Percentiles rank a stretch among this genome's conserved stretches.
Conservation (phyloP, 768 basidiomycete genomes). For the Royoungia palumana region DNA sequence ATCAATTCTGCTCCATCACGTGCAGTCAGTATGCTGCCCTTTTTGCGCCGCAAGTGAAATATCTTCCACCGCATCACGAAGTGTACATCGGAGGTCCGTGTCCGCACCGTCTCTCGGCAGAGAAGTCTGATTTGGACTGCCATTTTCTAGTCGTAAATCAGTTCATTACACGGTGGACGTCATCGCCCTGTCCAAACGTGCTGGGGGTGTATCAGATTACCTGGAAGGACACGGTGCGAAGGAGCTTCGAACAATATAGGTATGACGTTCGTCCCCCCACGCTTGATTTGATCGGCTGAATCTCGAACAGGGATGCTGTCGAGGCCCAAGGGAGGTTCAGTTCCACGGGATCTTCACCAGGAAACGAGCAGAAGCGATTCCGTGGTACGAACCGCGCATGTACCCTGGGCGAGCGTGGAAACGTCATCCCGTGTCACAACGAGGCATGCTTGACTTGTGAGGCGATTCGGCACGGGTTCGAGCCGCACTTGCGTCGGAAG, state of each 20-base stretch:
- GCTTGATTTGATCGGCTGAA: neutral
- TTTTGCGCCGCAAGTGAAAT: constrained; percentile 16
- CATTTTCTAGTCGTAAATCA: constrained; percentile 8
- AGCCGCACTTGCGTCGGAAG: constrained; percentile 20
- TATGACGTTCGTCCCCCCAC: neutral
- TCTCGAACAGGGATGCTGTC: constrained; percentile 9
- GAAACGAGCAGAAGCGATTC: constrained; percentile 26
- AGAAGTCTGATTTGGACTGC: neutral
- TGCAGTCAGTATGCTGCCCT: constrained; percentile 11
- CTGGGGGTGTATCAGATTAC: constrained; percentile 19
- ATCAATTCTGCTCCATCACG: constrained; percentile 18
- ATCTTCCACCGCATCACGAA: constrained; percentile 8
- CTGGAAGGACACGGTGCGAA: constrained; percentile 12
- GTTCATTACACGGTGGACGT: constrained; percentile 11
- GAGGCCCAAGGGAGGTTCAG: constrained; percentile 12
- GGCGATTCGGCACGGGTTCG: constrained; percentile 21
- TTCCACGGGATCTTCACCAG: neutral
- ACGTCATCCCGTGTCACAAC: constrained; percentile 12
- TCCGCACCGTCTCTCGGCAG: neutral
- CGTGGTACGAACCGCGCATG: constrained; percentile 22
- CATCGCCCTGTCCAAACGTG: constrained; percentile 8
- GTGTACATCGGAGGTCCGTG: constrained; percentile 7
- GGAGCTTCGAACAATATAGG: constrained; percentile 19
- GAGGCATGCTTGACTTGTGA: constrained; percentile 18
- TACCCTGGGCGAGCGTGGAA: constrained; percentile 19